Evolutionary conservation across 2,329 filamentous ascomycete genomes (phyloP).

Genomic region (Claviceps monticola): DNA sequence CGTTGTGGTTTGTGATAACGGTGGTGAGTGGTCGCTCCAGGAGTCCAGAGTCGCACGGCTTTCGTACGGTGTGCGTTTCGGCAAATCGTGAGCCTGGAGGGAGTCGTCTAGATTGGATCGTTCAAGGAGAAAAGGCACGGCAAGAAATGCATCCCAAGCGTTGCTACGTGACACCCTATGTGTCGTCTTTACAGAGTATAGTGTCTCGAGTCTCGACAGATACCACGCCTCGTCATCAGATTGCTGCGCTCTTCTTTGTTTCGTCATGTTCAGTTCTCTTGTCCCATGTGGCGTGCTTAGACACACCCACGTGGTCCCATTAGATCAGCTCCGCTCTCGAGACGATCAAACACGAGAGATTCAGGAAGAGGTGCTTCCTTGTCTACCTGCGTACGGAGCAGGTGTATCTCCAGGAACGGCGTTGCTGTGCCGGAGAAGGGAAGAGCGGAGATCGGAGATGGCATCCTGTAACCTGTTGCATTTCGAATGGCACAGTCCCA

Average conservation of each 20-base stretch:
- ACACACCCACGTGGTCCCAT: neutral
- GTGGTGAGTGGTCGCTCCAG: neutral
- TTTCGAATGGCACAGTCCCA: neutral
- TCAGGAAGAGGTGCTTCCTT: neutral
- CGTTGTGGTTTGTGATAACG: too few relatives aligned
- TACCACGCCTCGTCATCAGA: neutral
- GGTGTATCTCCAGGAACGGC: neutral
- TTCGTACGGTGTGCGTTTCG: neutral
- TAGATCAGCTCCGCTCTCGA: neutral
- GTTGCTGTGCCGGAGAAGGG: neutral
- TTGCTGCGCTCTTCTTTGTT: neutral
- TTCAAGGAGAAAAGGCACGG: neutral
- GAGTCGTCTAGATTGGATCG: neutral
- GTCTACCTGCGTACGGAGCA: neutral
- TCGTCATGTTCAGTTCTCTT: neutral
- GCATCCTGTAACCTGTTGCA: conserved; percentile 1
- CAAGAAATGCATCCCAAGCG: neutral
- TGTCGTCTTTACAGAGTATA: too few relatives aligned
- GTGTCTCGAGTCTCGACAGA: neutral
- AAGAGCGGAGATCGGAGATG: neutral
- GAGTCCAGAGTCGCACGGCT: neutral
- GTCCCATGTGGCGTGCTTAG: neutral
- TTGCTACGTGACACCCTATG: neutral
- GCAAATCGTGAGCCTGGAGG: neutral
- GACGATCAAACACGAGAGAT: neutral